phyloP scores from a whole-genome alignment of 1,284 basidiomycete genomes.

The Porogramme epimiltina region DNA sequence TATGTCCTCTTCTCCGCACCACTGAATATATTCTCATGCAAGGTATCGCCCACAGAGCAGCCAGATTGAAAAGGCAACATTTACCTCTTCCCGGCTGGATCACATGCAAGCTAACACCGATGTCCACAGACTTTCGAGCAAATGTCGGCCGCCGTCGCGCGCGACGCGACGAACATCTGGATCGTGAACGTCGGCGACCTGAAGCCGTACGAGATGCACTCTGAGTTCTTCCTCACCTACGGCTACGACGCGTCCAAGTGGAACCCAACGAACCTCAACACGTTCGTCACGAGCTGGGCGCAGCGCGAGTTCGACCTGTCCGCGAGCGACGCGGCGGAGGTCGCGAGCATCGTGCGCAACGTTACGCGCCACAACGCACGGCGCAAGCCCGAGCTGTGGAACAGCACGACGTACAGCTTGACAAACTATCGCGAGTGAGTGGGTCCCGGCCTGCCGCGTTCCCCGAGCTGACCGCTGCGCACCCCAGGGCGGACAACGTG shows the following conservation, averaged over 20 bases:
- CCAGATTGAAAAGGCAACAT: slow-evolving; percentile 29
- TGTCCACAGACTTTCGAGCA: slow-evolving; percentile 53
- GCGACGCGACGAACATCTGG: slow-evolving; percentile 59
- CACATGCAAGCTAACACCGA: not conserved
- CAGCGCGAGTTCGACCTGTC: slow-evolving; percentile 63
- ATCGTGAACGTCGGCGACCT: slow-evolving; percentile 70
- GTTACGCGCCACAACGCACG: slow-evolving; percentile 65
- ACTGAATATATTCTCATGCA: no score
- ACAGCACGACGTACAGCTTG: slow-evolving; percentile 62
- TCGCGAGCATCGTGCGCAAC: slow-evolving; percentile 57
- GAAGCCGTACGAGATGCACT: slow-evolving; percentile 72
- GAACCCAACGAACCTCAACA: slow-evolving; percentile 51
- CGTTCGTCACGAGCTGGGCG: slow-evolving; percentile 61
- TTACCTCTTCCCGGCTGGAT: no score
- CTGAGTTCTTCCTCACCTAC: slow-evolving; percentile 67
- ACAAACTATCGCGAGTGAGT: slow-evolving; percentile 69
- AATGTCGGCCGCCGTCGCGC: slow-evolving; percentile 59
- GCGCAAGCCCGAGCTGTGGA: slow-evolving; percentile 69
- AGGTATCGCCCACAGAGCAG: slow-evolving; percentile 16
- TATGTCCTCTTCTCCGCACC: slow-evolving; percentile 25
- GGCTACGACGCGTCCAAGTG: slow-evolving; percentile 62
- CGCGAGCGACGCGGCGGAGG: slow-evolving; percentile 37
- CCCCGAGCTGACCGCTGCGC: not conserved
- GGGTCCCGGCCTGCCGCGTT: not conserved
- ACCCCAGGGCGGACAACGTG: slow-evolving; percentile 56